A percentile compares a stretch with the other conserved stretches of the same genome.
Conservation (phyloP, 148 eudicot species). For the Amaranthus hypochondriacus region DNA sequence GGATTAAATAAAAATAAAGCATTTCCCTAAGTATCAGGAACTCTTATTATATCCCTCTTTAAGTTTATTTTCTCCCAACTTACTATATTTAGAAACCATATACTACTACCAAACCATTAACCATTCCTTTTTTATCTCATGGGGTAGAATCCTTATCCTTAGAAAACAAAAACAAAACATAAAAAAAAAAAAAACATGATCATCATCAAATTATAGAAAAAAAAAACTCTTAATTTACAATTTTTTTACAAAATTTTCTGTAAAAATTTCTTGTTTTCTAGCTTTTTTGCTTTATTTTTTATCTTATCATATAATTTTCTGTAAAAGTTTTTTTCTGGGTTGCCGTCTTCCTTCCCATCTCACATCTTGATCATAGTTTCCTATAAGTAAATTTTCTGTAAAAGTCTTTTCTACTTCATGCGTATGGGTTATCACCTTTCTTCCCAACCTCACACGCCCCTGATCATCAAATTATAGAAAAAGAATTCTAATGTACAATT, state of each 20-base stretch:
- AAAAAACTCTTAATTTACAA: neutral
- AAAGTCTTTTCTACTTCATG: too few relatives aligned
- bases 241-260: neutral
- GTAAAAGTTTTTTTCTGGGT: too few relatives aligned
- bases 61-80: neutral
- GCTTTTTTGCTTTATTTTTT: too few relatives aligned
- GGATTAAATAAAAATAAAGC: slow-evolving; percentile 14
- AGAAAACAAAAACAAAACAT: neutral
- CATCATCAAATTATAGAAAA: neutral
- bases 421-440: too few relatives aligned
- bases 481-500: too few relatives aligned
- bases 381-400: too few relatives aligned
- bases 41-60: slow-evolving; percentile 4
- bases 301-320: too few relatives aligned
- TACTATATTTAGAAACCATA: slow-evolving; percentile 20
- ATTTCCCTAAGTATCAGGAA: slow-evolving; percentile 23
- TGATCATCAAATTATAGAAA: too few relatives aligned
- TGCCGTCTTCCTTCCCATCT: too few relatives aligned
- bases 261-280: too few relatives aligned
- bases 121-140: slow-evolving; percentile 15
- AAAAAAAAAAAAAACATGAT: neutral
- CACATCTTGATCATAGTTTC: too few relatives aligned
- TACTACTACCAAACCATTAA: slow-evolving; percentile 11
- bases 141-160: neutral
- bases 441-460: too few relatives aligned